Evolutionary conservation across 805 yeast genomes (phyloP), one percentile per base, ranked within the genome.

Genomic region (Schizosaccharomyces japonicus): DNA sequence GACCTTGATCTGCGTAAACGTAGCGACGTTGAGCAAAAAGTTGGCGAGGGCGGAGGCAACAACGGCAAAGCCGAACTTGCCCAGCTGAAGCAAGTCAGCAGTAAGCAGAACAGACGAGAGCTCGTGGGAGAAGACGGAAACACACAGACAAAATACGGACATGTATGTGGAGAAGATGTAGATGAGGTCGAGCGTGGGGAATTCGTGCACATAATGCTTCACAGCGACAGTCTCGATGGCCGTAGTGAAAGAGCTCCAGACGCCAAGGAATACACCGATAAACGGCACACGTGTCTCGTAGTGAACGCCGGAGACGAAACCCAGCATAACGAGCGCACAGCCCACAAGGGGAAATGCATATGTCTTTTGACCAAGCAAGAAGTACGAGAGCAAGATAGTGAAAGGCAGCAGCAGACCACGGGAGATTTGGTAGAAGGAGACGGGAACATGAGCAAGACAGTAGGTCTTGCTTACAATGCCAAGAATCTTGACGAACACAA

Each of bases 391-490:
- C 4, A 45, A 11, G 17, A 45, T 25, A n/a, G 47, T 45, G 15
- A 45, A 31, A n/a, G 47, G 47, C 11, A 45, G 39, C n/a, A 45
- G 39, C n/a, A 45, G 33, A 11, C 47, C 47, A 6, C 47, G 39
- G 17, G 39, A 29, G 13, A 45, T 45, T 32, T 45, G 47, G 39
- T 45, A 45, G 33, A 45, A 45, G 4, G 47, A 45, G 19, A 31
- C 47, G 13, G 34, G 28, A 4, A 45, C 47, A 31, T 17, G 17
- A 2, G 47, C 40, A 17, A 45, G 39, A 25, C 47, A 45, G 28
- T 45, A 45, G 3, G 47, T 45, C 21, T 45, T 45, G 11, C 36
- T 13, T 7, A 45, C 39, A 27, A 45, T 25, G 27, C 39, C 47
- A 8, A 45, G 19, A 11, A 45, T 29, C 30, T 42, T 42, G 2